phyloP scores from a whole-genome alignment of 768 basidiomycete genomes.

The Podaxis pistillaris region DNA sequence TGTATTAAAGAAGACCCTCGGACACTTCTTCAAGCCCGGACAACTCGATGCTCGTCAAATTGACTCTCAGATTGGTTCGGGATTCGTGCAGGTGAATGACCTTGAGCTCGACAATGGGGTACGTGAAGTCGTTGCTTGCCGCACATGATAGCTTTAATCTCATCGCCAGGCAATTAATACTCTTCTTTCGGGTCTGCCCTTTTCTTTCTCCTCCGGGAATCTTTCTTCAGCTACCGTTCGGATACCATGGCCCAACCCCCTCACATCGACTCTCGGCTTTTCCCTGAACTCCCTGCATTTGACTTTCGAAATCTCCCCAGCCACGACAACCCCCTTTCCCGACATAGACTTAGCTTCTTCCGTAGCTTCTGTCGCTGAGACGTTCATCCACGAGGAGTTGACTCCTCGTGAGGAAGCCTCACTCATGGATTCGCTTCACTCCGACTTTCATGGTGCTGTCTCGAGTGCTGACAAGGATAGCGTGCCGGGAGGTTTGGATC shows the following conservation, averaged over 20 bases:
- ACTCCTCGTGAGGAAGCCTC: slow-evolving; percentile 66
- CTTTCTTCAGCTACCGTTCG: slow-evolving; percentile 74
- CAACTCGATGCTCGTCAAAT: slow-evolving; percentile 86
- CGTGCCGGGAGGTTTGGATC: slow-evolving; percentile 68
- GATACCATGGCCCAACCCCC: slow-evolving; percentile 84
- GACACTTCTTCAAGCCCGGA: slow-evolving; percentile 84
- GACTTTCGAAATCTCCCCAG: slow-evolving; percentile 48
- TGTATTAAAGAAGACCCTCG: slow-evolving; percentile 76
- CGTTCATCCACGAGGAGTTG: slow-evolving; percentile 84
- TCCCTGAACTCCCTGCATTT: slow-evolving; percentile 69
- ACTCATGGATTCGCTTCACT: slow-evolving; percentile 66
- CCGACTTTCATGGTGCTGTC: slow-evolving; percentile 30
- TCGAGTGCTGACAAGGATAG: slow-evolving; percentile 33
- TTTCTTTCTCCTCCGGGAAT: slow-evolving; percentile 67
- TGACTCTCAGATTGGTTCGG: slow-evolving; percentile 91
- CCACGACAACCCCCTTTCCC: slow-evolving; percentile 20
- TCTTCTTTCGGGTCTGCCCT: slow-evolving; percentile 61
- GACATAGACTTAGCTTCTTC: slow-evolving; percentile 64
- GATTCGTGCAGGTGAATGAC: slow-evolving; percentile 83
- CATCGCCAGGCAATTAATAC: slow-evolving; percentile 71
- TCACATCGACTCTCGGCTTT: slow-evolving; percentile 70
- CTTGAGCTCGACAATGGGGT: slow-evolving; percentile 78
- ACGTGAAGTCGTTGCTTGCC: slow-evolving; percentile 26
- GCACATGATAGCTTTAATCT: slow-evolving; percentile 11
- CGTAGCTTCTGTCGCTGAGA: slow-evolving; percentile 80